Evolutionary conservation across 129 eudicot species (phyloP).

Genomic region (Arctium minus): DNA sequence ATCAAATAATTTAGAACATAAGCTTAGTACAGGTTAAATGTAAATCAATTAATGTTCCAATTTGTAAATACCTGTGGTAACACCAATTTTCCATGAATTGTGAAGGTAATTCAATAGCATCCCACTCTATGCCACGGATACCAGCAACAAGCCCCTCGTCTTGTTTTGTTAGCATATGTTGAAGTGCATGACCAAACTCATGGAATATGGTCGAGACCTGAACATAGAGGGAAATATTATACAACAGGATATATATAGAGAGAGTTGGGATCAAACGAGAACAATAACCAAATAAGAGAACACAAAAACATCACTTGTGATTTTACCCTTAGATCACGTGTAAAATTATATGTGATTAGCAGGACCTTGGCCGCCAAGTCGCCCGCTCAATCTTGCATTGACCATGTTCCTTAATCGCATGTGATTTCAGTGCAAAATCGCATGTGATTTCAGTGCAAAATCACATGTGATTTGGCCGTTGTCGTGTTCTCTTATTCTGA

Average conservation of each 20-base stretch:
- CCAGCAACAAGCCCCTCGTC: conserved; percentile 99
- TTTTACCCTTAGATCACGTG: too few species aligned
- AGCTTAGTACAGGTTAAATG: neutral
- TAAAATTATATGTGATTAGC: too few species aligned
- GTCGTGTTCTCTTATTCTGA: too few species aligned
- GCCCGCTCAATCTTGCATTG: too few species aligned
- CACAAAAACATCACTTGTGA: too few species aligned
- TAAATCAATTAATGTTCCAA: neutral
- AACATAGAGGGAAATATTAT: neutral
- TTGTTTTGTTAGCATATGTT: conserved; percentile 96
- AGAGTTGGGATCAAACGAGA: too few species aligned
- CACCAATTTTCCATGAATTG: conserved; percentile 99
- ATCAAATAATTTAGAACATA: conserved; percentile 32
- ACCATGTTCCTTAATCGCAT: too few species aligned
- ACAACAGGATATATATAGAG: neutral
- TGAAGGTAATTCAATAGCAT: conserved; percentile 98
- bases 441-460: too few species aligned
- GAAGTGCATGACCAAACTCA: conserved; percentile 99
- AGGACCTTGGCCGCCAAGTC: too few species aligned
- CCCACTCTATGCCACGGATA: conserved; percentile 97
- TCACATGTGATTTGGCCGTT: too few species aligned
- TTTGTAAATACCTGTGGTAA: conserved; percentile 69
- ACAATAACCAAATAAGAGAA: too few species aligned
- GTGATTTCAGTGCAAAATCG: too few species aligned
- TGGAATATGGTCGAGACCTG: conserved; percentile 98